Percentiles rank a stretch among this genome's conserved stretches.
Conservation (phyloP, 1,284 basidiomycete genomes). For the Gomphus bonarii region DNA sequence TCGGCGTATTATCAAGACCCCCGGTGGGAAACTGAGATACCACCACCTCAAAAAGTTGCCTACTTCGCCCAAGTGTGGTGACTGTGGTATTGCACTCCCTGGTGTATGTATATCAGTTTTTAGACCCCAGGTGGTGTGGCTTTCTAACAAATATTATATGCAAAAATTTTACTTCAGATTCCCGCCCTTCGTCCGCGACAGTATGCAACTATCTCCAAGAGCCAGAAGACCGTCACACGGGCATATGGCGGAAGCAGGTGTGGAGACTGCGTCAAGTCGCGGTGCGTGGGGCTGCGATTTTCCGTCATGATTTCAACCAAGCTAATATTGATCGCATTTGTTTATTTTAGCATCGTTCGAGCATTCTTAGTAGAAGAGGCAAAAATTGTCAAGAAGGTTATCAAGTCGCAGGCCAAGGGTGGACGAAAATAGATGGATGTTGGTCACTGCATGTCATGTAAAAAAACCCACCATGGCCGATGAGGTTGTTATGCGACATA, state of each 20-base stretch:
- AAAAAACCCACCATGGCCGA: background rate
- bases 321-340: background rate
- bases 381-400: constrained; percentile 93
- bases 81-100: constrained; percentile 85
- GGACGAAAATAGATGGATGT: constrained; percentile 16
- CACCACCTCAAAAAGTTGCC: constrained; percentile 85
- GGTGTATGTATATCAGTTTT: constrained; percentile 53
- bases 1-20: constrained; percentile 94
- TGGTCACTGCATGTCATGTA: background rate
- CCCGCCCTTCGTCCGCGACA: constrained; percentile 88
- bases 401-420: constrained; percentile 74
- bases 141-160: too few relatives aligned
- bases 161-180: constrained; percentile 38
- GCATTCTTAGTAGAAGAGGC: constrained; percentile 11
- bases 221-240: constrained; percentile 87
- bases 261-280: constrained; percentile 84
- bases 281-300: constrained; percentile 45
- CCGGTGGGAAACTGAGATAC: constrained; percentile 87
- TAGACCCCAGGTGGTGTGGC: background rate
- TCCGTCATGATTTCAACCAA: background rate
- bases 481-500: background rate
- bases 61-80: constrained; percentile 92
- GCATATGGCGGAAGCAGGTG: constrained; percentile 96
- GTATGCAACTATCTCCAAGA: constrained; percentile 91
- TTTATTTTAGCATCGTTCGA: constrained; percentile 11